These are phyloP conservation scores for Pseudognaphalium luteoalbum DNA, from an alignment of 129 eudicot genomes.

Conservation along the genomic window DNA sequence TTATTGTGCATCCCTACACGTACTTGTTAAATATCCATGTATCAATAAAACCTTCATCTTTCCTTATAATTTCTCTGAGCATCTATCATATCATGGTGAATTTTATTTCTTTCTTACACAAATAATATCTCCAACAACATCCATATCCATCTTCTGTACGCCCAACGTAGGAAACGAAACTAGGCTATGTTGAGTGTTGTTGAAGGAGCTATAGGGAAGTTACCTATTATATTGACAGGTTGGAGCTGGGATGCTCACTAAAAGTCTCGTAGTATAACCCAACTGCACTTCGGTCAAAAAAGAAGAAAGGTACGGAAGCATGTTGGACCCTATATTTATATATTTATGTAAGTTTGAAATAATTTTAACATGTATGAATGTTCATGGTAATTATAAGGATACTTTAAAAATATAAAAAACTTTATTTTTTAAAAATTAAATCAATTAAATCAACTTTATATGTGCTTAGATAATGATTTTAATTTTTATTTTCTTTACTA, in stretches of 20 bases:
- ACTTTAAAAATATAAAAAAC: no score
- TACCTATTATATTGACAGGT: not conserved
- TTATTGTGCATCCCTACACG: no score
- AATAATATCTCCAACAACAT: no score
- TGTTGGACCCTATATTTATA: not conserved
- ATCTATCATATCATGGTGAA: no score
- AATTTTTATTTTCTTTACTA: not conserved
- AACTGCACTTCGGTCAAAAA: not conserved
- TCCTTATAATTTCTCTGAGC: no score
- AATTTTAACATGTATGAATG: not conserved
- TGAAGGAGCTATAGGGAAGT: not conserved
- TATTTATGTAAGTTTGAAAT: not conserved
- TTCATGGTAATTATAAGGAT: not conserved
- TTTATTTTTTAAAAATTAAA: no score
- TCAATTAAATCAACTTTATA: no score
- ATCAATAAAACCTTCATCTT: no score
- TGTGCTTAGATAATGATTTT: not conserved
- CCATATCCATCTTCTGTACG: no score
- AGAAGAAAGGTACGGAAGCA: not conserved
- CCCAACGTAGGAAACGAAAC: not conserved
- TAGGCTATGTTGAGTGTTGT: not conserved
- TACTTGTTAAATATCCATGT: no score
- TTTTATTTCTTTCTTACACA: no score
- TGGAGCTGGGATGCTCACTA: not conserved
- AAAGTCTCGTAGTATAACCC: slow-evolving; percentile 10